A percentile compares a stretch with the other conserved stretches of the same genome.
Conservation (phyloP, 2,329 filamentous ascomycete genomes). For the Verticillium klebahnii region DNA sequence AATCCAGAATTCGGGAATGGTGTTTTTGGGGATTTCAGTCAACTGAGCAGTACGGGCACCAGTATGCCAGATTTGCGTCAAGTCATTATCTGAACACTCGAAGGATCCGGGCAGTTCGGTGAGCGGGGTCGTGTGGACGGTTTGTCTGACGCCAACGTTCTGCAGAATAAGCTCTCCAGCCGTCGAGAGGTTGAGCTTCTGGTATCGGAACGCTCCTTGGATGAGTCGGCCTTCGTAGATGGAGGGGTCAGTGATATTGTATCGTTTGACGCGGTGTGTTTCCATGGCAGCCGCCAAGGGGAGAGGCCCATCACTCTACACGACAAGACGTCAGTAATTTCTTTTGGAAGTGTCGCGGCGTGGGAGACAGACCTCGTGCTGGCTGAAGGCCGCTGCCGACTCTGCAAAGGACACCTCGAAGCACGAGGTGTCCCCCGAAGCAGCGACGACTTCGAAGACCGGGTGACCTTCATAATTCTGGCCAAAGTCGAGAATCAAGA, state of each 20-base stretch:
- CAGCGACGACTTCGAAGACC: constrained; percentile 5
- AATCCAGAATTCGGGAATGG: constrained; percentile 20
- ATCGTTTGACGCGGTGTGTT: constrained; percentile 21
- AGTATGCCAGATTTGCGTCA: constrained; percentile 22
- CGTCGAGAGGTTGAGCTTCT: constrained; percentile 28
- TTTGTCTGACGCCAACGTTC: constrained; percentile 21
- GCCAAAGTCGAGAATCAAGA: constrained; percentile 6
- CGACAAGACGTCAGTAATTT: too few relatives aligned
- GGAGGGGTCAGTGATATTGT: constrained; percentile 22
- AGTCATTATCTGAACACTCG: constrained; percentile 19
- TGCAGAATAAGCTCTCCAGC: constrained; percentile 19
- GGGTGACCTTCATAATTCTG: constrained; percentile 2
- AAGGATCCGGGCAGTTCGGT: constrained; percentile 20
- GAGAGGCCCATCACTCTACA: neutral
- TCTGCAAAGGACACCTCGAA: constrained; percentile 5
- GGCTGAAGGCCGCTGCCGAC: neutral
- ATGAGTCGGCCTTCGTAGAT: constrained; percentile 24
- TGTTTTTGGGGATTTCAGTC: constrained; percentile 21
- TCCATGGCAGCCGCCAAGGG: neutral
- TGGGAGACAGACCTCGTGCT: neutral
- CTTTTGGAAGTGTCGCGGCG: neutral
- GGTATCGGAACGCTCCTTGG: constrained; percentile 30
- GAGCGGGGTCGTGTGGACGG: constrained; percentile 16
- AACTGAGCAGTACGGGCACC: constrained; percentile 26
- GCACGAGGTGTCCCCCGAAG: constrained; percentile 1